Percentiles rank a stretch among this genome's conserved stretches.
These are phyloP conservation scores for Rhizopus arrhizus DNA, from an alignment of 371 early-diverging fungal genomes.

Conservation along the genomic window DNA sequence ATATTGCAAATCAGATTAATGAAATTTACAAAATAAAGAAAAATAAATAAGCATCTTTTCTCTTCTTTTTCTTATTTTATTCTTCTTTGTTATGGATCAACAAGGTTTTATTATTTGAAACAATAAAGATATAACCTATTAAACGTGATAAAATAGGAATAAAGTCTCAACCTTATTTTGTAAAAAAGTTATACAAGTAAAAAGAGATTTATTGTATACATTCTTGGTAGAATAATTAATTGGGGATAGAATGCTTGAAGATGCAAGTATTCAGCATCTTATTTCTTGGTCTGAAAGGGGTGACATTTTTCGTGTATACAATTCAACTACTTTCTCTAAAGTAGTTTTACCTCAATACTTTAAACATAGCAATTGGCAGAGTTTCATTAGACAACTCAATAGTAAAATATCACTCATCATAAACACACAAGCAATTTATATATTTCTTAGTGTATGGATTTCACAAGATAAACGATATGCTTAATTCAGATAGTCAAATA, in stretches of 20 bases:
- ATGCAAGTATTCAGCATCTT: slow-evolving; percentile 54
- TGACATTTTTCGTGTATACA: slow-evolving; percentile 65
- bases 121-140: not conserved
- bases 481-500: slow-evolving; percentile 58
- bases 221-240: not conserved
- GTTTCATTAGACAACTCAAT: slow-evolving; percentile 87
- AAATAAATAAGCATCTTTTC: not conserved
- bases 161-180: slow-evolving; percentile 61
- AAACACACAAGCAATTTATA: not conserved
- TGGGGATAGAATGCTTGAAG: slow-evolving; percentile 57
- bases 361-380: slow-evolving; percentile 86
- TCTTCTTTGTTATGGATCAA: not conserved
- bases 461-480: slow-evolving; percentile 65
- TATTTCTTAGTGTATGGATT: slow-evolving; percentile 53
- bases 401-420: slow-evolving; percentile 35
- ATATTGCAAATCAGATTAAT: not conserved
- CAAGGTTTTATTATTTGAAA: not conserved
- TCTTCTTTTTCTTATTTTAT: not conserved
- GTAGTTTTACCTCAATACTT: slow-evolving; percentile 74
- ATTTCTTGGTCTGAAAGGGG: slow-evolving; percentile 69
- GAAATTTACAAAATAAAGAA: not conserved
- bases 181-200: slow-evolving; percentile 69
- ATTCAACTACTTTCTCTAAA: slow-evolving; percentile 59
- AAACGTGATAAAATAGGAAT: not conserved
- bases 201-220: slow-evolving; percentile 8